A percentile compares a stretch with the other conserved stretches of the same genome.
Conservation (phyloP, 2,329 filamentous ascomycete genomes). For the Epichloe sylvatica region DNA sequence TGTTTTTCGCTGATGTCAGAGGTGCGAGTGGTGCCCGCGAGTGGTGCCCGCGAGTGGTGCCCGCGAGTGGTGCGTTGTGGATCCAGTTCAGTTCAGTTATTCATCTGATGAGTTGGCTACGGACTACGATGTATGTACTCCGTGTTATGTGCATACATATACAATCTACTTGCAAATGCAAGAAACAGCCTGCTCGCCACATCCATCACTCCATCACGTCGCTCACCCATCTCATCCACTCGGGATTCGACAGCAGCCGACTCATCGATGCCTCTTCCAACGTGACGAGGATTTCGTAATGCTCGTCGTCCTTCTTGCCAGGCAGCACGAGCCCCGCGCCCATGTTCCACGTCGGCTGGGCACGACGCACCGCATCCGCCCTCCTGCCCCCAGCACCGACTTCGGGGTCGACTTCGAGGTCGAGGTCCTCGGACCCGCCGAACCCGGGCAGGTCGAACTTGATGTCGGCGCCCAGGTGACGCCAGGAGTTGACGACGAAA, state of each 20-base stretch:
- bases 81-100: neutral
- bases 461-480: constrained; percentile 28
- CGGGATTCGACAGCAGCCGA: constrained; percentile 11
- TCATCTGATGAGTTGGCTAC: too few species aligned
- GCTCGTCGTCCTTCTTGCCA: constrained; percentile 10
- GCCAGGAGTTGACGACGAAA: constrained; percentile 32
- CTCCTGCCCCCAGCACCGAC: neutral
- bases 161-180: too few species aligned
- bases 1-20: neutral
- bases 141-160: too few species aligned
- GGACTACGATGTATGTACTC: too few species aligned
- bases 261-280: constrained; percentile 18
- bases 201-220: neutral
- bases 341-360: constrained; percentile 17
- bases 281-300: constrained; percentile 19
- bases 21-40: neutral
- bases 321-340: constrained; percentile 21
- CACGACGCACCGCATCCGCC: constrained; percentile 19
- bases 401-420: too few species aligned
- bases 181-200: neutral
- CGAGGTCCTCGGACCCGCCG: neutral
- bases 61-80: neutral
- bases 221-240: constrained; percentile 18
- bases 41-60: too few species aligned
- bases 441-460: constrained; percentile 20